phyloP scores from a whole-genome alignment of 1,284 basidiomycete genomes.

The Porodaedalea pini region DNA sequence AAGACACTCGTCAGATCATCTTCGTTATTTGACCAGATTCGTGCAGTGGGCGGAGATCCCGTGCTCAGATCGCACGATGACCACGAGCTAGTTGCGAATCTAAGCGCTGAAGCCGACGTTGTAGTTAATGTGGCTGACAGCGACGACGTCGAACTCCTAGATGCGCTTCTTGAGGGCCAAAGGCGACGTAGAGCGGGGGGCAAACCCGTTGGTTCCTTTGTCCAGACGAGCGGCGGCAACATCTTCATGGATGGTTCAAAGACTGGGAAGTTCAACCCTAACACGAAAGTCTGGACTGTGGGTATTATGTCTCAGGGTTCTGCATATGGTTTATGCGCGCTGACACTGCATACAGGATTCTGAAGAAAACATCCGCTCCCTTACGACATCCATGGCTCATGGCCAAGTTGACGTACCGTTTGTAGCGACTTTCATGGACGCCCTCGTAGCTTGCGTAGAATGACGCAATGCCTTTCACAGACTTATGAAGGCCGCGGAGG shows the following conservation, averaged over 20 bases:
- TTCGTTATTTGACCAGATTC: not conserved
- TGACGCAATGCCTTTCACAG: not conserved
- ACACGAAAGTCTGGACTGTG: conserved; percentile 5
- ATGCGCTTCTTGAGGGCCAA: conserved; percentile 21
- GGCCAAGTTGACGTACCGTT: conserved; percentile 13
- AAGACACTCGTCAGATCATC: not conserved
- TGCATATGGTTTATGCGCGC: not conserved
- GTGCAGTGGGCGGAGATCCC: not conserved
- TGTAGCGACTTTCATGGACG: not conserved
- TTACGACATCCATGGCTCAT: conserved; percentile 3
- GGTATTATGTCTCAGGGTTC: not conserved
- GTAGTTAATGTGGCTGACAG: conserved; percentile 23
- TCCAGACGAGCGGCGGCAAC: conserved; percentile 23
- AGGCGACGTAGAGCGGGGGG: conserved; percentile 20
- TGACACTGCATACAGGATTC: not conserved
- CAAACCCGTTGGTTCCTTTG: conserved; percentile 1
- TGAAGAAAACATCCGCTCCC: conserved; percentile 5
- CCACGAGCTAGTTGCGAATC: conserved; percentile 20
- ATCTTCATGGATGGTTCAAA: conserved; percentile 18
- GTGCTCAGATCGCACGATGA: conserved; percentile 12
- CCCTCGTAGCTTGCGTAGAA: not conserved
- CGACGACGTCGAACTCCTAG: conserved; percentile 22
- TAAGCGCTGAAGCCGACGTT: conserved; percentile 21
- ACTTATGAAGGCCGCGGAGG: conserved; percentile 4
- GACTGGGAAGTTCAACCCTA: conserved; percentile 20